Percentiles rank a stretch among this genome's conserved stretches.
phyloP scores from a whole-genome alignment of 2,329 filamentous ascomycete genomes.

The Claviceps spartinae region DNA sequence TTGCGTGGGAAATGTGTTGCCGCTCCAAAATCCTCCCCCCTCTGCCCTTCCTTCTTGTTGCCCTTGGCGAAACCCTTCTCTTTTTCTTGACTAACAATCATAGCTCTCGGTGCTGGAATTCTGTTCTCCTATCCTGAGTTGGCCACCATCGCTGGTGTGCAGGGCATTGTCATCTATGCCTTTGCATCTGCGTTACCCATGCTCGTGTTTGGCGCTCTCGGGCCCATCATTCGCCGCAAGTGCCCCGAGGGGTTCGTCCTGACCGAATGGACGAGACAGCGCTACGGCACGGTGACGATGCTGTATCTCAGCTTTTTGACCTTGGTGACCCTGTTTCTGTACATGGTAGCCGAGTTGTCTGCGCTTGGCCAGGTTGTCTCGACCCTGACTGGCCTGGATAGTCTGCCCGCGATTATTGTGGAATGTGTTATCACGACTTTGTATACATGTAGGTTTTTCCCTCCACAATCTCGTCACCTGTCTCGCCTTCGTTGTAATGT shows the following conservation, averaged over 20 bases:
- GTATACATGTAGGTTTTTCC: slow-evolving; percentile 51
- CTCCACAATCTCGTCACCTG: background rate
- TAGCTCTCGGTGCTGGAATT: slow-evolving; percentile 73
- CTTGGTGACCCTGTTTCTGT: slow-evolving; percentile 68
- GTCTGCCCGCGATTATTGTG: slow-evolving; percentile 63
- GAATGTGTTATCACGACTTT: slow-evolving; percentile 67
- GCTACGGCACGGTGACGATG: slow-evolving; percentile 56
- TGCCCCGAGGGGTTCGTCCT: slow-evolving; percentile 75
- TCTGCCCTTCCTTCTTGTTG: slow-evolving; percentile 3
- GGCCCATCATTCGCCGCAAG: slow-evolving; percentile 64
- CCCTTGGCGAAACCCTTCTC: slow-evolving; percentile 6
- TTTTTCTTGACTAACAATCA: slow-evolving; percentile 27
- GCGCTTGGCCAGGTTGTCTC: slow-evolving; percentile 68
- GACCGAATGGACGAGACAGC: slow-evolving; percentile 71
- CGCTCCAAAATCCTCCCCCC: slow-evolving; percentile 42
- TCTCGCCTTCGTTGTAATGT: background rate
- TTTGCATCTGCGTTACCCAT: slow-evolving; percentile 59
- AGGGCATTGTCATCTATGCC: slow-evolving; percentile 66
- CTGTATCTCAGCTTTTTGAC: slow-evolving; percentile 67
- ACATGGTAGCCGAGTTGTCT: slow-evolving; percentile 77
- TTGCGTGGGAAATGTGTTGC: slow-evolving; percentile 97
- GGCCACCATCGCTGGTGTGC: slow-evolving; percentile 63
- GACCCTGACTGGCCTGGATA: slow-evolving; percentile 59
- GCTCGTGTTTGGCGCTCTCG: slow-evolving; percentile 59
- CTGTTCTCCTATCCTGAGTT: slow-evolving; percentile 73